Base-by-base conservation (phyloP, 2,329 filamentous ascomycete genomes). In the Aureobasidium musti region DNA sequence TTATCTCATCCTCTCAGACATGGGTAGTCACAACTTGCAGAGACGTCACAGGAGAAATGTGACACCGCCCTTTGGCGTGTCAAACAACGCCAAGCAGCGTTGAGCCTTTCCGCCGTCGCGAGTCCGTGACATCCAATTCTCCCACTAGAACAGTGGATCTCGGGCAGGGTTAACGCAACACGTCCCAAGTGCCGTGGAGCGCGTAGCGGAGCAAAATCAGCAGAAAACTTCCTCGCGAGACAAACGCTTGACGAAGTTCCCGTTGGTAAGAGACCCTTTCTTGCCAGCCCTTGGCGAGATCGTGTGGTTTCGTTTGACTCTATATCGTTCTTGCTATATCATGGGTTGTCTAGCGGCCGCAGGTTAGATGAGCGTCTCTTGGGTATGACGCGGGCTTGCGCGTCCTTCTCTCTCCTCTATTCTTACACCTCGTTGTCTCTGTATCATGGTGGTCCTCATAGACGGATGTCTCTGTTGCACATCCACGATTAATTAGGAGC, bases 301-400 rank as follows among this genome's bases (percentile, higher is more conserved):
- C n/a, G n/a, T 59, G 35, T 45, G 21, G 53, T 57, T 52, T 33
- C 14, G 21, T 56, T 8, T n/a, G 13, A 23, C 14, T 8, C 53
- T n/a, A n/a, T 28, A 57, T 43, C 53, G 45, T 30, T 59, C 26
- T 59, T 45, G 7, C 39, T 33, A 43, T 30, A 28, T 45, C 26
- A 19, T 14, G 35, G 33, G n/a, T 11, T 37, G 1, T 23, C 11
- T 41, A 56, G 53, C 53, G 53, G 50, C 30, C 30, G 30, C 50
- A 37, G 50, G n/a, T 57, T 59, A 59, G 56, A 59, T 59, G 56
- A 59, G 26, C 39, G 33, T 19, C 21, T 28, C 56, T 59, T 43
- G 26, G 53, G 37, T 45, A 30, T 59, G 56, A 59, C 56, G 56
- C 26, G 39, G 23, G 23, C 43, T 59, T 59, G 56, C 56, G 56